Conservation (phyloP, 2,329 filamentous ascomycete genomes). For the Pseudogymnoascus sp. region DNA sequence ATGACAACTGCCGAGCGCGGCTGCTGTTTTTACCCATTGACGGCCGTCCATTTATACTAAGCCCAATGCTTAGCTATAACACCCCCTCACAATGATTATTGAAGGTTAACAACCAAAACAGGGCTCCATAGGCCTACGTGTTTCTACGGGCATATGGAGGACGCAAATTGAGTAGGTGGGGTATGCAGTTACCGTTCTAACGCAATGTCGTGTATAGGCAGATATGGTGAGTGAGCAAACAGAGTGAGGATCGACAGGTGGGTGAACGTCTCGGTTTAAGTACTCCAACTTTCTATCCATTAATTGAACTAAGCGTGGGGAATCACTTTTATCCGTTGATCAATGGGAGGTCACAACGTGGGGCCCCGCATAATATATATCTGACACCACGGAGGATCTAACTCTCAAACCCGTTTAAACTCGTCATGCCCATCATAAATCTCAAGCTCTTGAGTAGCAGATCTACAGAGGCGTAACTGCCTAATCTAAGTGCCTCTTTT, state of each 20-base stretch:
- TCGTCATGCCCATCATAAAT: not conserved
- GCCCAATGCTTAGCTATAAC: not conserved
- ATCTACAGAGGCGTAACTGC: conserved; percentile 1
- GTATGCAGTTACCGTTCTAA: not conserved
- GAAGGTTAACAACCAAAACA: not conserved
- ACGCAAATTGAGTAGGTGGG: not conserved
- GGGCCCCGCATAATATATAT: conserved; percentile 6
- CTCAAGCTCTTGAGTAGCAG: not conserved
- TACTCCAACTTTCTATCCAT: not conserved
- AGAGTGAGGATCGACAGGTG: not conserved
- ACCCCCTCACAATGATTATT: not conserved
- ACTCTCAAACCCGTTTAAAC: conserved; percentile 4
- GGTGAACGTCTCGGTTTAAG: not conserved
- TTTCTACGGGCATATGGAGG: not conserved
- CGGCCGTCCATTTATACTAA: not conserved
- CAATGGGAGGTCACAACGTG: not conserved
- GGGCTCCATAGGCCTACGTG: not conserved
- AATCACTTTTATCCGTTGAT: not conserved
- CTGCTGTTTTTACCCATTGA: not conserved
- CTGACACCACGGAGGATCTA: not conserved
- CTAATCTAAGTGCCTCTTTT: not conserved
- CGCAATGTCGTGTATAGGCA: not conserved
- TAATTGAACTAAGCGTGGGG: not conserved
- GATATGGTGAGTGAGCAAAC: not conserved
- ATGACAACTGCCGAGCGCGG: not conserved